Evolutionary conservation across 176 grass and related monocot genomes (phyloP).

Genomic region (Canna indica): DNA sequence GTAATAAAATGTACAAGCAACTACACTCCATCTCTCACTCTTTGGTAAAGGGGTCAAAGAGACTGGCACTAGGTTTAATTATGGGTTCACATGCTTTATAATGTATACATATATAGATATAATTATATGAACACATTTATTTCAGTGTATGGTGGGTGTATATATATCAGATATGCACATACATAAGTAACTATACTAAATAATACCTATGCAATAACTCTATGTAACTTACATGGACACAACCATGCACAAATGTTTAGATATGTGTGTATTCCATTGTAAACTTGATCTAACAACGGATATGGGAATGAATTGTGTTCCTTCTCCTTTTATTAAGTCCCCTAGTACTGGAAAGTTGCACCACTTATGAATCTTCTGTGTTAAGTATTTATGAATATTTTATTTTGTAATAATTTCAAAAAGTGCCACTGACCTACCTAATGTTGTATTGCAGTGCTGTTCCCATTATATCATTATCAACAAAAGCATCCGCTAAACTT

Average conservation of each 20-base stretch:
- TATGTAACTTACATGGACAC: not conserved
- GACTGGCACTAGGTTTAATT: too few relatives aligned
- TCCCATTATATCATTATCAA: slow-evolving; percentile 78
- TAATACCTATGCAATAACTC: not conserved
- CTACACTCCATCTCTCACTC: too few relatives aligned
- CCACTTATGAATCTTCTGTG: too few relatives aligned
- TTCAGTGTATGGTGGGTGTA: not conserved
- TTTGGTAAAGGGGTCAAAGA: too few relatives aligned
- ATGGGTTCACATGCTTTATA: too few relatives aligned
- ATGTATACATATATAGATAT: too few relatives aligned
- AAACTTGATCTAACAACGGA: not conserved
- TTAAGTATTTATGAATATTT: not conserved
- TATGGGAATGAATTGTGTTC: not conserved
- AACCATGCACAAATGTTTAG: not conserved
- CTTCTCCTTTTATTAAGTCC: not conserved
- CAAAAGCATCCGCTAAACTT: slow-evolving; percentile 94
- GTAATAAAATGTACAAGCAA: too few relatives aligned
- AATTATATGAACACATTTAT: not conserved
- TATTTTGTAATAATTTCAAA: not conserved
- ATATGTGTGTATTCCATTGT: not conserved
- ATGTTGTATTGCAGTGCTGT: slow-evolving; percentile 49
- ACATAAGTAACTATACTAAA: not conserved
- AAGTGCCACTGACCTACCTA: not conserved
- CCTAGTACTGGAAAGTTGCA: not conserved
- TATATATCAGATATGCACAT: not conserved